phyloP scores from a whole-genome alignment of 768 basidiomycete genomes.

The Mycena floridula region DNA sequence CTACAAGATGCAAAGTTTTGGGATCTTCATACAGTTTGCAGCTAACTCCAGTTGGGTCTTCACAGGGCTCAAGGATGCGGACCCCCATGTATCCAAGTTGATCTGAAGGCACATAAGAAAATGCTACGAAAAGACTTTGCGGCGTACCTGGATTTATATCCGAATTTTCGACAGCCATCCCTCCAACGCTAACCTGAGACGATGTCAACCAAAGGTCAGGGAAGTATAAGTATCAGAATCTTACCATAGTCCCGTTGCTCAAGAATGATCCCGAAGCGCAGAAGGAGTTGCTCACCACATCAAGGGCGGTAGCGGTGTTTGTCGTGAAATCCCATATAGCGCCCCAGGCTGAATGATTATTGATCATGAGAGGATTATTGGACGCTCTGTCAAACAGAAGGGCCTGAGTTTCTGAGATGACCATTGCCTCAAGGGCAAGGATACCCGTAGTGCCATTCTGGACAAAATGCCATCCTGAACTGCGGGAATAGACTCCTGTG shows the following conservation, averaged over 20 bases:
- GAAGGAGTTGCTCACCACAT: slow-evolving; percentile 54
- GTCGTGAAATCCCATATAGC: slow-evolving; percentile 36
- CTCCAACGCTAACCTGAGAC: slow-evolving; percentile 17
- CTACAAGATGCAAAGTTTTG: slow-evolving; percentile 59
- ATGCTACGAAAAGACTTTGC: slow-evolving; percentile 44
- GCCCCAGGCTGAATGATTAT: slow-evolving; percentile 39
- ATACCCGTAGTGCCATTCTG: slow-evolving; percentile 20
- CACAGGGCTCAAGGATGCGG: slow-evolving; percentile 66
- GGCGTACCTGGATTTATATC: slow-evolving; percentile 14
- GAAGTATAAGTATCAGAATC: slow-evolving; percentile 17
- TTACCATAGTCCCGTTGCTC: slow-evolving; percentile 54
- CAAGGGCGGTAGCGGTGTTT: slow-evolving; percentile 25
- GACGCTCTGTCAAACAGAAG: slow-evolving; percentile 19
- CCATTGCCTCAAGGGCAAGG: slow-evolving; percentile 18
- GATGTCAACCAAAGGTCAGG: neutral
- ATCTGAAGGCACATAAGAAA: slow-evolving; percentile 21
- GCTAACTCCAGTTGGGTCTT: slow-evolving; percentile 26
- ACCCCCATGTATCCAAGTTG: slow-evolving; percentile 26
- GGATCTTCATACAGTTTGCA: slow-evolving; percentile 70
- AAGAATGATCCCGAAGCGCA: slow-evolving; percentile 46
- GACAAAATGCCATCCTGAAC: slow-evolving; percentile 17
- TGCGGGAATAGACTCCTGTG: too few relatives aligned
- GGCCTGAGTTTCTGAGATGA: slow-evolving; percentile 19
- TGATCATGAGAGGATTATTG: slow-evolving; percentile 34
- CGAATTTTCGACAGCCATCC: neutral